phyloP scores from a whole-genome alignment of 257 asterid species.

The Cinchona pubescens region DNA sequence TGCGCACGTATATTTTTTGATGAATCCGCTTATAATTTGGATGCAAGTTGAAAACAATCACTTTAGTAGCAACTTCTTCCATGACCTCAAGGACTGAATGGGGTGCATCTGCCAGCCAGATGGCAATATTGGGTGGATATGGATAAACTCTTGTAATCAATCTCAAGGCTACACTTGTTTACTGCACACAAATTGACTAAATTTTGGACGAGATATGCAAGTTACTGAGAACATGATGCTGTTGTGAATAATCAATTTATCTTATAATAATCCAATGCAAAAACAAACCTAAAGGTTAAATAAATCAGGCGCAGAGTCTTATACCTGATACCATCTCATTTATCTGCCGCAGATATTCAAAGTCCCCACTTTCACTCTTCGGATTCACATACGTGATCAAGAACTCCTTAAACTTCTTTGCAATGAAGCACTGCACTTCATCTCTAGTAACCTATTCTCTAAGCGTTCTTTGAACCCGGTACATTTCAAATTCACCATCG shows the following conservation, averaged over 20 bases:
- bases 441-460: constrained; percentile 99
- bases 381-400: constrained; percentile 79
- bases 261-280: background rate
- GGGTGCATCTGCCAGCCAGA: constrained; percentile 99
- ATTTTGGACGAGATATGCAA: constrained; percentile 15
- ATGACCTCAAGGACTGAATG: constrained; percentile 96
- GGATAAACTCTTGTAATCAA: constrained; percentile 84
- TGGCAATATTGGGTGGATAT: constrained; percentile 83
- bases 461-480: constrained; percentile 90
- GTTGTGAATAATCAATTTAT: constrained; percentile 7
- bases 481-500: constrained; percentile 82
- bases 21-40: constrained; percentile 85
- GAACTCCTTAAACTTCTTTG: constrained; percentile 83
- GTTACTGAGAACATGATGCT: background rate
- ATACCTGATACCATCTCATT: constrained; percentile 95
- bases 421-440: constrained; percentile 96
- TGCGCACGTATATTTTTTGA: constrained; percentile 80
- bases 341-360: constrained; percentile 86
- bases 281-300: background rate
- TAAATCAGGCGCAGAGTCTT: constrained; percentile 13
- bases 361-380: constrained; percentile 72
- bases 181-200: constrained; percentile 47
- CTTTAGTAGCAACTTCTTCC: constrained; percentile 96
- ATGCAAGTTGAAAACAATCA: constrained; percentile 78
- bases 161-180: constrained; percentile 96